A percentile compares a stretch with the other conserved stretches of the same genome.
Evolutionary conservation across 805 yeast genomes (phyloP).

Genomic region (Saccharomycopsis amapae): DNA sequence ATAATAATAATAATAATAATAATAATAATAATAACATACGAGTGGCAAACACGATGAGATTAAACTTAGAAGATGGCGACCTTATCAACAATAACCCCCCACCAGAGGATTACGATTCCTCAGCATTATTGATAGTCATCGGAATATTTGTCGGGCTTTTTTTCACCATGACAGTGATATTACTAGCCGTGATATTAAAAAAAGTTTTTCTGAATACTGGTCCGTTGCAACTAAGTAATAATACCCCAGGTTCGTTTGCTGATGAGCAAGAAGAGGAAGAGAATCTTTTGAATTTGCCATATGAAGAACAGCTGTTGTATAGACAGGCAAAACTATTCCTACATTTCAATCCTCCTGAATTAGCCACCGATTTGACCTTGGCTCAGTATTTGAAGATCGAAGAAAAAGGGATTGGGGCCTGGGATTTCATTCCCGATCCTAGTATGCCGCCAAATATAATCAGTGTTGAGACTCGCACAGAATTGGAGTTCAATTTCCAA

Average conservation of each 20-base stretch:
- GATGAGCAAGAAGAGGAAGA: conserved; percentile 21
- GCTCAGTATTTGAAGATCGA: conserved; percentile 64
- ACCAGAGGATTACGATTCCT: neutral
- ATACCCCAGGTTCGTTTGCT: conserved; percentile 23
- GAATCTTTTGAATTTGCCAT: conserved; percentile 12
- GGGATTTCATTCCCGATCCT: conserved; percentile 57
- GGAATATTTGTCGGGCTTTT: conserved; percentile 7
- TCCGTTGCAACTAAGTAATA: conserved; percentile 24
- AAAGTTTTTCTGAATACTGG: neutral
- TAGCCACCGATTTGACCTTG: conserved; percentile 34
- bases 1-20: too few relatives aligned
- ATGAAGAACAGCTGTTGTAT: conserved; percentile 34
- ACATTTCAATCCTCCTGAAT: conserved; percentile 37
- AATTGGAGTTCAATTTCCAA: conserved; percentile 33
- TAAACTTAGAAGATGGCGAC: too few relatives aligned
- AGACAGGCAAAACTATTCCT: conserved; percentile 34
- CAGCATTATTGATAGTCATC: conserved; percentile 5
- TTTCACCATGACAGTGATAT: conserved; percentile 1
- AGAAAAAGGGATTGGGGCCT: conserved; percentile 83
- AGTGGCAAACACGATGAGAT: too few relatives aligned
- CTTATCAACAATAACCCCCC: too few relatives aligned
- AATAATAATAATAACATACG: too few relatives aligned
- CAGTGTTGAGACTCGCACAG: conserved; percentile 58
- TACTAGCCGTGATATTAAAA: conserved; percentile 4
- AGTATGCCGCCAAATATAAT: conserved; percentile 50